Conservation (phyloP, 208 protist genomes). For the Eutreptiella sp. region DNA sequence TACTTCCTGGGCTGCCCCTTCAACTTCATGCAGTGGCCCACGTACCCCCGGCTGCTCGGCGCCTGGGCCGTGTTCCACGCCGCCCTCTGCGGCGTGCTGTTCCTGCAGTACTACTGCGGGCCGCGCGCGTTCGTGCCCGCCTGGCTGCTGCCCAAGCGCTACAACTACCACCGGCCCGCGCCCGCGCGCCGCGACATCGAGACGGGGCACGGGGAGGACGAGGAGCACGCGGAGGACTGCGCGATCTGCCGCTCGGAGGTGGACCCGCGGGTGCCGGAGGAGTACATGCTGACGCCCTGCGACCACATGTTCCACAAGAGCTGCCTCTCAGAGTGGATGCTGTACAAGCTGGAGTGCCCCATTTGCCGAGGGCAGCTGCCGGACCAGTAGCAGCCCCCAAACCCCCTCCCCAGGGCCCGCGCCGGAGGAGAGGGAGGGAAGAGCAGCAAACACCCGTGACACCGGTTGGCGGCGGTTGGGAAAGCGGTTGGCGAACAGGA, state of each 20-base stretch:
- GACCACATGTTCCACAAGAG: conserved; percentile 47
- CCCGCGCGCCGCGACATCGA: conserved; percentile 5
- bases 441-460: too few species aligned
- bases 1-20: too few species aligned
- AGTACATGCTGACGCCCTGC: conserved; percentile 47
- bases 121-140: conserved; percentile 10
- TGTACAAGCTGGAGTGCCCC: conserved; percentile 51
- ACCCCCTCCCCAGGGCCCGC: too few species aligned
- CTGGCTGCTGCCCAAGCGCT: not conserved
- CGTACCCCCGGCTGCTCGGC: too few species aligned
- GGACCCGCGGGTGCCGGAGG: conserved; percentile 1
- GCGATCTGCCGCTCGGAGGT: conserved; percentile 46
- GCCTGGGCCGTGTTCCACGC: not conserved
- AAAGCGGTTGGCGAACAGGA: too few species aligned
- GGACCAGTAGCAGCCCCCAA: too few species aligned
- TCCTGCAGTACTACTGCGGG: conserved; percentile 1
- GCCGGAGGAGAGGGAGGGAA: too few species aligned
- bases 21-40: too few species aligned
- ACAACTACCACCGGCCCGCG: conserved; percentile 20
- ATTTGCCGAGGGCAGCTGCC: conserved; percentile 28
- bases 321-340: conserved; percentile 44
- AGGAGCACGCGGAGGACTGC: conserved; percentile 34
- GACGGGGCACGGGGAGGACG: conserved; percentile 1
- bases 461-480: too few species aligned
- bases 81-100: not conserved